A percentile compares a stretch with the other conserved stretches of the same genome.
phyloP scores from a whole-genome alignment of 202 grass and related monocot species.

The Schoenoplectus tabernaemontani region DNA sequence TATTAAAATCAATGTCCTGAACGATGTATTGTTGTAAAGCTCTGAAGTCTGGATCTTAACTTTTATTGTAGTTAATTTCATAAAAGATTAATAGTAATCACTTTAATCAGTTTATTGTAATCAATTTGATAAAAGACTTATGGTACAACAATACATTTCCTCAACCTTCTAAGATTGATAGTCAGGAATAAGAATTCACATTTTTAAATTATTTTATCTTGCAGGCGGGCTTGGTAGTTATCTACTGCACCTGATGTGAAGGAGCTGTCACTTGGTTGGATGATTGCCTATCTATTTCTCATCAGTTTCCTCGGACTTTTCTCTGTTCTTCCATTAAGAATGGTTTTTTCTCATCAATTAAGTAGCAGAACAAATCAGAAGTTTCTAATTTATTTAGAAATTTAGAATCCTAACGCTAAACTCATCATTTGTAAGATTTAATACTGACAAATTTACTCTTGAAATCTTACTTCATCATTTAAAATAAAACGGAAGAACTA shows the following conservation, averaged over 20 bases:
- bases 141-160: neutral
- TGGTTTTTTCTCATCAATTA: conserved; percentile 27
- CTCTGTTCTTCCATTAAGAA: conserved; percentile 58
- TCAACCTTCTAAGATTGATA: too few relatives aligned
- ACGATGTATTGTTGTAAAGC: too few relatives aligned
- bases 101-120: neutral
- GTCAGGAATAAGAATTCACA: neutral
- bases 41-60: too few relatives aligned
- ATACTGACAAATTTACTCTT: neutral
- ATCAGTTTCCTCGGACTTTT: conserved; percentile 65
- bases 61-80: too few relatives aligned
- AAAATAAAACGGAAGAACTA: too few relatives aligned
- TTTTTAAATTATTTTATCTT: neutral
- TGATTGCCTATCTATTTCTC: conserved; percentile 56
- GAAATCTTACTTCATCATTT: too few relatives aligned
- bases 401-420: neutral
- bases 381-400: neutral
- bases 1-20: too few relatives aligned
- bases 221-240: conserved; percentile 70
- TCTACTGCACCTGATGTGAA: conserved; percentile 45
- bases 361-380: neutral
- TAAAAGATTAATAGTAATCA: too few relatives aligned
- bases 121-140: neutral
- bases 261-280: conserved; percentile 44
- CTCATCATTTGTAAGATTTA: neutral